Evolutionary conservation across 306 rosid species (phyloP).

Genomic region (Biancaea sappan): DNA sequence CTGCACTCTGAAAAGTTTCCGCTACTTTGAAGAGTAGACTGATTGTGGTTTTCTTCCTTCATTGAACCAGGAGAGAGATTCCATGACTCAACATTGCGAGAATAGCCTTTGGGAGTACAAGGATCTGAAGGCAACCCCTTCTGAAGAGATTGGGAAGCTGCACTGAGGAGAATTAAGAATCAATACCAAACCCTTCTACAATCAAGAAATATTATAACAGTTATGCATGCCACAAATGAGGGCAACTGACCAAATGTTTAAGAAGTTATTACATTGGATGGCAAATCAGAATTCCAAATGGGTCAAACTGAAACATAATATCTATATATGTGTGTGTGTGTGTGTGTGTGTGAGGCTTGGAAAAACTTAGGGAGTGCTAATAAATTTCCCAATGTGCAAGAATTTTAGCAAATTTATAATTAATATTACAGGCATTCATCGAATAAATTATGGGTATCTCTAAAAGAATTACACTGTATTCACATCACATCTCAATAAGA

Average conservation of each 20-base stretch:
- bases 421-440: neutral
- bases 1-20: slow-evolving; percentile 95
- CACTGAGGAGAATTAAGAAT: slow-evolving; percentile 48
- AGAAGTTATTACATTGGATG: slow-evolving; percentile 7
- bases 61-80: slow-evolving; percentile 56
- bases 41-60: slow-evolving; percentile 41
- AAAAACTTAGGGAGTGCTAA: neutral
- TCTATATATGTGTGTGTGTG: too few species aligned
- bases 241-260: neutral
- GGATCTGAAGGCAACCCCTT: slow-evolving; percentile 64
- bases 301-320: neutral
- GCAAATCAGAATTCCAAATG: slow-evolving; percentile 11
- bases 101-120: slow-evolving; percentile 86
- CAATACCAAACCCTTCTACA: slow-evolving; percentile 28
- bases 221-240: slow-evolving; percentile 5
- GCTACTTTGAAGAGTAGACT: slow-evolving; percentile 55
- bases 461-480: neutral
- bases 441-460: slow-evolving; percentile 1
- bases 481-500: slow-evolving; percentile 21
- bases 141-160: slow-evolving; percentile 65
- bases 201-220: slow-evolving; percentile 1
- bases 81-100: slow-evolving; percentile 45
- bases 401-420: slow-evolving; percentile 13
- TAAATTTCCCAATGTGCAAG: neutral
- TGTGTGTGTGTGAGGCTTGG: neutral